Evolutionary conservation across 495 filamentous ascomycete genomes (phyloP), one percentile per base, ranked within the genome.

Genomic region (Trichoderma asperelloides): DNA sequence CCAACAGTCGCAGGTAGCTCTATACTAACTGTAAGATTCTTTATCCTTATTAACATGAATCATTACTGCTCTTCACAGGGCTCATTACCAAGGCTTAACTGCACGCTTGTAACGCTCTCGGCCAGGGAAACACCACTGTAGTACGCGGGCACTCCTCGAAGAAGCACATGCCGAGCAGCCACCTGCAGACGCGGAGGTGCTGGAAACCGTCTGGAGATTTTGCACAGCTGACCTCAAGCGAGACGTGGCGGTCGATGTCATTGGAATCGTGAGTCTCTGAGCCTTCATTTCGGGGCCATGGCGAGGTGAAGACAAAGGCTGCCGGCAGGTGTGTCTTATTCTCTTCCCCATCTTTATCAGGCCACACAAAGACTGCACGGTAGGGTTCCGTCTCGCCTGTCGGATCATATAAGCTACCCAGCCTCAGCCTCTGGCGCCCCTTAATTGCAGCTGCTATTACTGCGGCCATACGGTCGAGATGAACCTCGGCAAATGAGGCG

Each of bases 201-300:
- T 27, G 67, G 30, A 68, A 62, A 33, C 45, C 27, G 28, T 16
- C 18, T 37, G 60, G 18, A 62, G 43, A 11, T 40, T 25, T 30
- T 11, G 23, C 40, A 8, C 15, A 18, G 45, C 45, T 23, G 37
- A 66, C 67, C 49, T 69, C 63, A 51, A 69, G 63, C 25, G 64
- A 66, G 11, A 69, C 67, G 57, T 69, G 64, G 40, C 67, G 62
- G 64, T 69, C 67, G 25, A 69, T 66, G 23, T 66, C 67, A 45
- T 57, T 60, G 27, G 60, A 39, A 15, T 69, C 51, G 39, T 62
- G 27, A 49, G 18, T 66, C 67, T 69, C 18, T 7, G 64, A 65
- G 64, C 63, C 33, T 45, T 21, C 27, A 51, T 66, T 21, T 23
- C 64, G 39, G 21, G 28, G 23, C 64, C 64, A 51, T 45, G 43